phyloP scores from a whole-genome alignment of 2,329 filamentous ascomycete species.

The Leptosphaerulina australis region DNA sequence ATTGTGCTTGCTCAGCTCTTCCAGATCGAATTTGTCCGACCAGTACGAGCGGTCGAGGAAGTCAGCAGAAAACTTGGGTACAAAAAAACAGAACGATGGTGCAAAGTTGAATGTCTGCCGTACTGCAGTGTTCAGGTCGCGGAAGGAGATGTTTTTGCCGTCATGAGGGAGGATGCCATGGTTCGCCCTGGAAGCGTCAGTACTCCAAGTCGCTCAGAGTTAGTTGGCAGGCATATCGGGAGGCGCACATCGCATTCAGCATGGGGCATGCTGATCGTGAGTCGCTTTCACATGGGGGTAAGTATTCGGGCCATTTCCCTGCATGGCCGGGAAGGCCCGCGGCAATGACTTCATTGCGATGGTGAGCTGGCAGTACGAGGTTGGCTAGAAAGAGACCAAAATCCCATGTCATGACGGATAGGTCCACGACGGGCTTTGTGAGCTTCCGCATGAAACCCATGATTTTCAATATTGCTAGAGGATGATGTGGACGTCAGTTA shows the following conservation, averaged over 20 bases:
- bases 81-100: constrained; percentile 40
- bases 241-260: constrained; percentile 33
- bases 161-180: constrained; percentile 42
- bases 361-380: constrained; percentile 45
- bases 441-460: constrained; percentile 26
- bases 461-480: neutral
- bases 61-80: constrained; percentile 36
- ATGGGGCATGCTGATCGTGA: constrained; percentile 33
- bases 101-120: constrained; percentile 43
- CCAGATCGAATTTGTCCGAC: constrained; percentile 35
- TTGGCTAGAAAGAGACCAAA: constrained; percentile 49
- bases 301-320: constrained; percentile 48
- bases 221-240: constrained; percentile 23
- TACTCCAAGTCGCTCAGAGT: neutral
- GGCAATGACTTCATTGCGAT: constrained; percentile 47
- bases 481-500: neutral
- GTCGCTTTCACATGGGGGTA: constrained; percentile 46
- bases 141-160: constrained; percentile 42
- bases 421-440: constrained; percentile 41
- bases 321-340: constrained; percentile 43
- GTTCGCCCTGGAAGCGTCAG: constrained; percentile 31
- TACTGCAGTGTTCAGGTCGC: constrained; percentile 34
- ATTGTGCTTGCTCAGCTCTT: constrained; percentile 40
- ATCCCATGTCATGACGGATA: constrained; percentile 50
- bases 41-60: constrained; percentile 29